Evolutionary conservation across 78 protist species (phyloP).

Genomic region (Speleostelium caveatum): DNA sequence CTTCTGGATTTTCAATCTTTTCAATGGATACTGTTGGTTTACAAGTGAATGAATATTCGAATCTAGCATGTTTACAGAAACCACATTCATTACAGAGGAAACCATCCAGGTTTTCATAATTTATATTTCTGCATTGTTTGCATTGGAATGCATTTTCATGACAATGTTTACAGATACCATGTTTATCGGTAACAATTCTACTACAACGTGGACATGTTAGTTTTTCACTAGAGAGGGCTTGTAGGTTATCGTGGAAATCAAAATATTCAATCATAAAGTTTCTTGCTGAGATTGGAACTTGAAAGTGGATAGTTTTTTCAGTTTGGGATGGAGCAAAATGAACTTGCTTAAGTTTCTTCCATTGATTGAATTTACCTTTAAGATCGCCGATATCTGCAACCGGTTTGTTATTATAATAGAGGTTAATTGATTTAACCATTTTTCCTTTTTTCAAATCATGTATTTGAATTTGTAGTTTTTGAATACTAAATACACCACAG

Average conservation of each 20-base stretch:
- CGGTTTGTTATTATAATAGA: slow-evolving; percentile 81
- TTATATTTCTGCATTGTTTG: slow-evolving; percentile 96
- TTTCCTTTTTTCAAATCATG: slow-evolving; percentile 66
- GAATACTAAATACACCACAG: slow-evolving; percentile 34
- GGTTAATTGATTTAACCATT: slow-evolving; percentile 75
- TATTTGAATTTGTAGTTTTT: slow-evolving; percentile 21
- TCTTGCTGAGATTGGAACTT: slow-evolving; percentile 85
- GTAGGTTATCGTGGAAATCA: slow-evolving; percentile 78
- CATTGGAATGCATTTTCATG: slow-evolving; percentile 97
- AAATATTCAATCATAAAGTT: slow-evolving; percentile 90
- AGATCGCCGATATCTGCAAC: slow-evolving; percentile 83
- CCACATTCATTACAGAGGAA: slow-evolving; percentile 97
- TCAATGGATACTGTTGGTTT: slow-evolving; percentile 75
- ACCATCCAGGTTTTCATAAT: slow-evolving; percentile 94
- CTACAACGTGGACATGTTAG: slow-evolving; percentile 91
- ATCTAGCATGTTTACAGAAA: slow-evolving; percentile 87
- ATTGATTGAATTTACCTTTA: slow-evolving; percentile 63
- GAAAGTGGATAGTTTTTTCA: slow-evolving; percentile 59
- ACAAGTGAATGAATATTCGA: slow-evolving; percentile 81
- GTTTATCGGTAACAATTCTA: slow-evolving; percentile 85
- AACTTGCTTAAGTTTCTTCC: slow-evolving; percentile 76
- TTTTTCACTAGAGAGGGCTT: slow-evolving; percentile 45
- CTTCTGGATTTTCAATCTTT: slow-evolving; percentile 80
- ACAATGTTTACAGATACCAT: slow-evolving; percentile 94
- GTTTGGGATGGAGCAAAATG: slow-evolving; percentile 73